These are phyloP conservation scores for Penicillium nordicum DNA, from an alignment of 2,329 filamentous ascomycete genomes.

Conservation along the genomic window DNA sequence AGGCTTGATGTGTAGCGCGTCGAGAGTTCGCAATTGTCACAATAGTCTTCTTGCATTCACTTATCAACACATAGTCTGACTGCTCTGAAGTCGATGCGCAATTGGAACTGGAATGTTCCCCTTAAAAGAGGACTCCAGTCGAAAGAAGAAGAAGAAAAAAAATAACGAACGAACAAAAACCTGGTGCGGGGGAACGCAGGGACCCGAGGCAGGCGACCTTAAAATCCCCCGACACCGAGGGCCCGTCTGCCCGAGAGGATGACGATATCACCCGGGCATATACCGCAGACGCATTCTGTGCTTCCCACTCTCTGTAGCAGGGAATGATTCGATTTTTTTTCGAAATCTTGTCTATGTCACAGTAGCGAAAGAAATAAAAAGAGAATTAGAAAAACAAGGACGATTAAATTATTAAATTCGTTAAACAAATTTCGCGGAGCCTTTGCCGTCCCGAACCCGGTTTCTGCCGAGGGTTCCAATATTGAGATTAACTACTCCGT, in stretches of 20 bases:
- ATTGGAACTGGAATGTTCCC: not conserved
- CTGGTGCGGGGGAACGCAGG: constrained; percentile 2
- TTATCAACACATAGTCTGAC: not conserved
- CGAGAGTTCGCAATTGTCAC: not conserved
- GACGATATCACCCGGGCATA: not conserved
- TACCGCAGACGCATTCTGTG: not conserved
- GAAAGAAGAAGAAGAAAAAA: not conserved
- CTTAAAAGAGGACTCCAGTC: not conserved
- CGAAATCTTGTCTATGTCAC: not conserved
- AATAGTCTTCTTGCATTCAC: not conserved
- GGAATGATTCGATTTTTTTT: not conserved
- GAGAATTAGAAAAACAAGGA: constrained; percentile 2
- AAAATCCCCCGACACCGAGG: not conserved
- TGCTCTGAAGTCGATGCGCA: not conserved
- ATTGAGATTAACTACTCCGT: too few relatives aligned
- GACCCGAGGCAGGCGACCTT: not conserved
- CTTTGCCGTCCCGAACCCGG: constrained; percentile 13
- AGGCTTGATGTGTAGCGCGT: not conserved
- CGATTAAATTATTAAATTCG: not conserved
- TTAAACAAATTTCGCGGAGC: constrained; percentile 10
- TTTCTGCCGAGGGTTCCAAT: constrained; percentile 19
- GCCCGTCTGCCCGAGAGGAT: not conserved
- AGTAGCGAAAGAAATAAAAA: not conserved
- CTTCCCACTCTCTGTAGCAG: not conserved
- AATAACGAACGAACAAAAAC: not conserved